Evolutionary conservation across 176 grass and related monocot species (phyloP).

Genomic region (Juncus inflexus): DNA sequence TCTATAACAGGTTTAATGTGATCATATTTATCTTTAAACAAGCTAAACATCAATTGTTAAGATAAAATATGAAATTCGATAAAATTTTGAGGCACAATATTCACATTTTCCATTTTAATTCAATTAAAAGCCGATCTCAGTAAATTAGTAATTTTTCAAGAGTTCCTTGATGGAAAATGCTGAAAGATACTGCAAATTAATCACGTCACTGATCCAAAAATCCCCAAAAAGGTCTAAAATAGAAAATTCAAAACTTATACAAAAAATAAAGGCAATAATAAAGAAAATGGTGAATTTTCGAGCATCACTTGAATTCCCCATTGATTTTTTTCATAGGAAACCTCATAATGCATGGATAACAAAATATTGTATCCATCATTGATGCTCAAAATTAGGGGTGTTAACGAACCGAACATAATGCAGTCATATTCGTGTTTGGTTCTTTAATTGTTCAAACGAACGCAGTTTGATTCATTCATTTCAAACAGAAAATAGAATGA

Average conservation of each 20-base stretch:
- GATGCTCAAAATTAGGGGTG: not conserved
- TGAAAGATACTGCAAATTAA: constrained; percentile 25
- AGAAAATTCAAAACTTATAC: not conserved
- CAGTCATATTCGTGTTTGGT: too few relatives aligned
- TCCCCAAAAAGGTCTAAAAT: not conserved
- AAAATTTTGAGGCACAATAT: too few relatives aligned
- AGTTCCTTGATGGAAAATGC: constrained; percentile 14
- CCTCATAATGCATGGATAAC: constrained; percentile 34
- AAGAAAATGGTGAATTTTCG: not conserved
- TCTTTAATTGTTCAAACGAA: too few relatives aligned
- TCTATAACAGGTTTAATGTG: too few relatives aligned
- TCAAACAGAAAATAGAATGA: too few relatives aligned
- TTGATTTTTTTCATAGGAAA: constrained; percentile 23
- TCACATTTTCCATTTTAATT: too few relatives aligned
- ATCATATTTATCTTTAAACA: too few relatives aligned
- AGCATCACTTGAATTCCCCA: constrained; percentile 23
- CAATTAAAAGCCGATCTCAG: not conserved
- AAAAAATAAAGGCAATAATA: not conserved
- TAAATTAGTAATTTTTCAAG: constrained; percentile 5
- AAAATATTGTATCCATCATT: constrained; percentile 17
- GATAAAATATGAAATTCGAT: too few relatives aligned
- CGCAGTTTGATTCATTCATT: too few relatives aligned
- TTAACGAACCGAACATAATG: too few relatives aligned
- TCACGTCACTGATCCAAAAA: constrained; percentile 19
- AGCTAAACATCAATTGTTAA: too few relatives aligned